Base-by-base conservation (phyloP, 2,329 filamentous ascomycete species). In the Xylaria sp. region DNA sequence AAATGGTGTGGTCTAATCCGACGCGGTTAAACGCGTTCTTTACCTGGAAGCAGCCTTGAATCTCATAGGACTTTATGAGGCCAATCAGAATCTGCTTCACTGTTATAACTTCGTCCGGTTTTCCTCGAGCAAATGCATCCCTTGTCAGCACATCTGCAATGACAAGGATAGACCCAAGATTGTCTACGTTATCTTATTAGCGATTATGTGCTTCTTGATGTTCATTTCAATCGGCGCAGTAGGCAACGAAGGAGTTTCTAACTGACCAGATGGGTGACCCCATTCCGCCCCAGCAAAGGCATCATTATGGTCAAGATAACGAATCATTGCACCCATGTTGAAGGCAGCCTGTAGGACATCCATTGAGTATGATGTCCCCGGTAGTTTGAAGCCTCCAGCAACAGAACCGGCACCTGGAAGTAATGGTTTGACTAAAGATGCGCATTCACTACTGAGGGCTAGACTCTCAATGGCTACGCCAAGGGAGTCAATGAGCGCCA, bases 301-400 rank as follows among this genome's bases (percentile, higher is more conserved):
- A 73, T 82, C 81, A 57, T 81, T 82, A 56, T 81, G 79, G 65
- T 82, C 80, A 15, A 82, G 67, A 59, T 80, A 81, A 29, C 80
- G 73, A 42, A 82, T 80, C 67, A 80, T 66, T 1, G 73, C 68
- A 0, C 79, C 79, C 25, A 82, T 47, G 59, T 79, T 76, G 61
- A 81, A 82, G 15, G 80, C 77, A 0, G 79, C 80, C 53, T 81
- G 78, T 0, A 78, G 50, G 2, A 76, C 75, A 61, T 82, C 80
- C 13, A 81, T 55, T 9, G 73, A 64, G 42, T 75, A 74, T 2
- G 44, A n/a, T 5, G 80, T 82, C 1, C 80, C 80, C 0, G 80
- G 80, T 0, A 82, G 47, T 22, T 71, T 72, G 67, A 80, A 72
- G 2, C 71, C 71, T 1, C 62, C 57, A 25, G 51, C 29, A 25